Conservation (phyloP, 106 monocot genomes). For the Dendrobium officinale region DNA sequence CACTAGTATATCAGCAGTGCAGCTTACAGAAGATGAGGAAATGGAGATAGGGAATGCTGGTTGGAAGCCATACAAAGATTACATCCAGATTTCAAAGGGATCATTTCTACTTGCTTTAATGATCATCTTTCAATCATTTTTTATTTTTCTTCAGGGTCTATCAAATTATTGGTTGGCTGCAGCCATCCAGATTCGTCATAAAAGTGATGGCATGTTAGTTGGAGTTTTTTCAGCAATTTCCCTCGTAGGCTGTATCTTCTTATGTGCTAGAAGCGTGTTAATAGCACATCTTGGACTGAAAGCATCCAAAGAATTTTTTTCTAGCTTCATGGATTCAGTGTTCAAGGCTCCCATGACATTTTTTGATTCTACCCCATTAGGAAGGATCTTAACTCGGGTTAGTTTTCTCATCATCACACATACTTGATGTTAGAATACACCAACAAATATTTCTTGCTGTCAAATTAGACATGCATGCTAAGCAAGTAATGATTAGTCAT, state of each 20-base stretch:
- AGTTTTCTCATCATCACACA: background rate
- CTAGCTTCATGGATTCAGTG: constrained; percentile 64
- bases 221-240: constrained; percentile 55
- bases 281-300: constrained; percentile 53
- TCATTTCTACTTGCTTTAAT: constrained; percentile 24
- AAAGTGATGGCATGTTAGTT: constrained; percentile 27
- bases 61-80: constrained; percentile 55
- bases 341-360: constrained; percentile 69
- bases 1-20: constrained; percentile 10
- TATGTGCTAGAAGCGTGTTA: constrained; percentile 34
- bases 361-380: constrained; percentile 75
- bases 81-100: constrained; percentile 42
- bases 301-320: constrained; percentile 60
- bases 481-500: too few species aligned
- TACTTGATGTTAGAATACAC: too few species aligned
- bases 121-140: constrained; percentile 31
- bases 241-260: constrained; percentile 40
- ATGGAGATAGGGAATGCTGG: constrained; percentile 61
- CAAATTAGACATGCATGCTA: too few species aligned
- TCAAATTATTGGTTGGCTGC: constrained; percentile 74
- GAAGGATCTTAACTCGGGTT: constrained; percentile 74
- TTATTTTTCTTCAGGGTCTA: constrained; percentile 49
- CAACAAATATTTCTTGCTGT: too few species aligned
- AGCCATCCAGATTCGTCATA: constrained; percentile 28
- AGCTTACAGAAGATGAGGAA: constrained; percentile 68